Percentiles rank a stretch among this genome's conserved stretches.
phyloP scores from a whole-genome alignment of 768 basidiomycete species.

The Podaxis rugospora region DNA sequence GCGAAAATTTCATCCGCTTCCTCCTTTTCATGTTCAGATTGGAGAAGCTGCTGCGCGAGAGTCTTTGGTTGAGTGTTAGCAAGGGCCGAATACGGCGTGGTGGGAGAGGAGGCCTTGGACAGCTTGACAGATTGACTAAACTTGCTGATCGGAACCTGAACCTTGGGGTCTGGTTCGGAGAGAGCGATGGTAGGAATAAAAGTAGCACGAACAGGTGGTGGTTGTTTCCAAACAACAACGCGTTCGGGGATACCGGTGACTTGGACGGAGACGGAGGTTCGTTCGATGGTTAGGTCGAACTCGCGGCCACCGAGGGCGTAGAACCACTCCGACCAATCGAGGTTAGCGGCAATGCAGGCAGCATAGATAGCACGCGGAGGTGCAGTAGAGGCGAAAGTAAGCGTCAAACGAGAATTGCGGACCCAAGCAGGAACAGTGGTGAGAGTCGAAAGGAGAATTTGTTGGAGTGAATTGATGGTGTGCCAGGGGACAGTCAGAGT shows the following conservation, averaged over 20 bases:
- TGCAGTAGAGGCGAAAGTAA: conserved; percentile 22
- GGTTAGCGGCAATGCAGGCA: conserved; percentile 27
- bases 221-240: conserved; percentile 17
- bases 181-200: conserved; percentile 16
- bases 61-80: conserved; percentile 23
- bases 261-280: conserved; percentile 22
- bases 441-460: conserved; percentile 29
- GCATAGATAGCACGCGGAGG: conserved; percentile 33
- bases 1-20: conserved; percentile 33
- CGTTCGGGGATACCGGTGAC: conserved; percentile 19
- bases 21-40: conserved; percentile 23
- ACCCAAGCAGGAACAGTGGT: conserved; percentile 16
- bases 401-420: conserved; percentile 18
- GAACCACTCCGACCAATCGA: conserved; percentile 36
- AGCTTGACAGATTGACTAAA: conserved; percentile 16
- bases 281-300: conserved; percentile 31
- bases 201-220: conserved; percentile 24
- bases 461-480: conserved; percentile 22
- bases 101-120: conserved; percentile 15
- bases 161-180: conserved; percentile 12
- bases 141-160: conserved; percentile 26
- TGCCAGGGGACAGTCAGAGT: conserved; percentile 20
- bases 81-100: conserved; percentile 18
- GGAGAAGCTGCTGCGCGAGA: conserved; percentile 29
- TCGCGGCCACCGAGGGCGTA: conserved; percentile 26